Evolutionary conservation across 208 protist species (phyloP).

Genomic region (Acanthamoeba healyi): DNA sequence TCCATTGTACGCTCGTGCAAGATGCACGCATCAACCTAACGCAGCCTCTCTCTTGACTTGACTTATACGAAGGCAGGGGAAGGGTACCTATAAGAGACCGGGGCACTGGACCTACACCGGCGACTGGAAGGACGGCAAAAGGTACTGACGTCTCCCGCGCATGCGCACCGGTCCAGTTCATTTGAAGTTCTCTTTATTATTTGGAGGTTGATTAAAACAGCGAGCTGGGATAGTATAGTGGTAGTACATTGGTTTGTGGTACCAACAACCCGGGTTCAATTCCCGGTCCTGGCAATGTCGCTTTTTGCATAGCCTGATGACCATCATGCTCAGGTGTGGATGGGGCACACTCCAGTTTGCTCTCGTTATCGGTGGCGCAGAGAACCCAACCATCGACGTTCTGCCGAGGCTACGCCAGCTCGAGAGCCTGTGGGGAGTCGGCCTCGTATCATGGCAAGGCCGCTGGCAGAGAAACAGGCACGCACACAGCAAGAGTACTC

Average conservation of each 20-base stretch:
- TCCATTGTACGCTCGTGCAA: too few species aligned
- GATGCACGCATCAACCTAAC: neutral
- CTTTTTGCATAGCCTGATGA: constrained; percentile 37
- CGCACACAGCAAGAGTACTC: neutral
- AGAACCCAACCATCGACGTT: neutral
- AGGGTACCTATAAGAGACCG: neutral
- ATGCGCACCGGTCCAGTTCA: too few species aligned
- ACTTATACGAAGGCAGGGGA: neutral
- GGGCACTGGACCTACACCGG: neutral
- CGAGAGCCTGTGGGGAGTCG: neutral
- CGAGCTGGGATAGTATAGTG: constrained; percentile 73
- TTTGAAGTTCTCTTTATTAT: too few species aligned
- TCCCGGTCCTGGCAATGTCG: constrained; percentile 54
- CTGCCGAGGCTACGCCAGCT: neutral
- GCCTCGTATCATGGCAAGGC: neutral
- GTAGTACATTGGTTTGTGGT: constrained; percentile 77
- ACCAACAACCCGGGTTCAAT: constrained; percentile 77
- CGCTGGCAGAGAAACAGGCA: neutral
- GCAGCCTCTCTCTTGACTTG: neutral
- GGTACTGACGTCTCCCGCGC: too few species aligned
- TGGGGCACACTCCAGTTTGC: neutral
- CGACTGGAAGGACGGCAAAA: constrained; percentile 9
- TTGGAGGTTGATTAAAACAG: too few species aligned
- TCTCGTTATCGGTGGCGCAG: too few species aligned
- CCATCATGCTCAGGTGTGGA: neutral